Evolutionary conservation across 352 stramenopile genomes (phyloP).

Genomic region (Nothophytophthora sp.): DNA sequence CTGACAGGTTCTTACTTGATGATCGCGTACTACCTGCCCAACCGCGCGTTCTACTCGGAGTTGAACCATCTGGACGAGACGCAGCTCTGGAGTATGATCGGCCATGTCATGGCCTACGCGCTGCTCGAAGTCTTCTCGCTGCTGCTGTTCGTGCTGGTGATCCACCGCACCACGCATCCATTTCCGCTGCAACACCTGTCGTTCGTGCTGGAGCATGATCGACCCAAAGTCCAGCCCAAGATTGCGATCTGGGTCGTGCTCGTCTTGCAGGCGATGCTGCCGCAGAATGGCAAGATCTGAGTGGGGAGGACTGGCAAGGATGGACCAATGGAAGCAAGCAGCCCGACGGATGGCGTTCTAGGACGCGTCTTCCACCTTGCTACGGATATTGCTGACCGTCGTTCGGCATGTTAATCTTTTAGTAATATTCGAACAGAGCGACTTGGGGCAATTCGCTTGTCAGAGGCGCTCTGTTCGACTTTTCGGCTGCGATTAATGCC

Average conservation of each 20-base stretch:
- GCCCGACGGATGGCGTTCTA: too few relatives aligned
- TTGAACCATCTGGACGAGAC: conserved; percentile 2
- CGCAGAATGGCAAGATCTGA: background rate
- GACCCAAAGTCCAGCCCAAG: conserved; percentile 15
- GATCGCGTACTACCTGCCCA: conserved; percentile 15
- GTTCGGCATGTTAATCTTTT: too few relatives aligned
- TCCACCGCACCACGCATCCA: background rate
- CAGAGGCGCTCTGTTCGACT: too few relatives aligned
- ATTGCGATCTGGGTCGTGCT: conserved; percentile 25
- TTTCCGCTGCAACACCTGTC: conserved; percentile 12
- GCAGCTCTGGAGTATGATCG: background rate
- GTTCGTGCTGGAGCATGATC: conserved; percentile 23
- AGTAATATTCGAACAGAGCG: too few relatives aligned
- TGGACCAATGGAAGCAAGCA: too few relatives aligned
- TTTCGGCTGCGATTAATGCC: too few relatives aligned
- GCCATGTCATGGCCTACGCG: conserved; percentile 16
- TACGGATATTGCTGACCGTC: too few relatives aligned
- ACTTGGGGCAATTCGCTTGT: too few relatives aligned
- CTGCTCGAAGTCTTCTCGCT: conserved; percentile 6
- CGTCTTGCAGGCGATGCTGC: conserved; percentile 6
- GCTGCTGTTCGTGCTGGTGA: conserved; percentile 2
- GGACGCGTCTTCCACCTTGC: too few relatives aligned
- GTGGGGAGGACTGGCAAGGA: too few relatives aligned
- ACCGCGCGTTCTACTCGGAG: conserved; percentile 16
- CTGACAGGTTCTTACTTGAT: too few relatives aligned